Evolutionary conservation across 164 flowering plant species (phyloP).

Genomic region (Taxillus chinensis): DNA sequence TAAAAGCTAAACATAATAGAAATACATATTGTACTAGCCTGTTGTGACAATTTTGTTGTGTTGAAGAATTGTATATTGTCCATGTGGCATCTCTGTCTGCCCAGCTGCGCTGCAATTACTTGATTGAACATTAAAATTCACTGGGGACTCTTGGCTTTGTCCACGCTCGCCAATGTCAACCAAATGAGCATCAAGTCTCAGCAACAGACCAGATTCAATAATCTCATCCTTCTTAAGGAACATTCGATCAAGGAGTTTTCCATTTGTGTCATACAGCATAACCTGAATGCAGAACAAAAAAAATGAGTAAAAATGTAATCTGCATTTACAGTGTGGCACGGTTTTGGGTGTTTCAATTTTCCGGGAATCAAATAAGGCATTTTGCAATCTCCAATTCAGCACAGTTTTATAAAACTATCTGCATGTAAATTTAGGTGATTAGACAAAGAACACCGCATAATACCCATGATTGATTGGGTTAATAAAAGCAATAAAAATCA

Average conservation of each 20-base stretch:
- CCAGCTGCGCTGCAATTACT: slow-evolving; percentile 3
- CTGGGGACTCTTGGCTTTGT: background rate
- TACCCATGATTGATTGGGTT: no score
- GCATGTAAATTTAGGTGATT: background rate
- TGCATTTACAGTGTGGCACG: no score
- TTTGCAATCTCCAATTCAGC: no score
- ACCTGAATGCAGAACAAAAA: background rate
- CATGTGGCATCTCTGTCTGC: slow-evolving; percentile 6
- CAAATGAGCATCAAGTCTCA: background rate
- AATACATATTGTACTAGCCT: slow-evolving; percentile 6
- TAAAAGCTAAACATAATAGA: no score
- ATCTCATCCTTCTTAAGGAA: background rate
- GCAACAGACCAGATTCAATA: background rate
- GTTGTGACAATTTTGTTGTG: slow-evolving; percentile 7
- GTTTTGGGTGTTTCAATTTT: no score
- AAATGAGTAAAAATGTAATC: background rate
- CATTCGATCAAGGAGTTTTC: background rate
- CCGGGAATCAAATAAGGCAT: no score
- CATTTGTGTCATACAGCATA: background rate
- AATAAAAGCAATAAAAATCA: background rate
- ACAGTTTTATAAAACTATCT: no score
- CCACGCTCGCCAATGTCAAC: background rate
- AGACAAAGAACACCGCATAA: background rate
- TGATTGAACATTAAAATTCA: background rate
- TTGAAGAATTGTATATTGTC: slow-evolving; percentile 1